phyloP scores from a whole-genome alignment of 2,329 filamentous ascomycete species.

The Fusarium sambucinum region DNA sequence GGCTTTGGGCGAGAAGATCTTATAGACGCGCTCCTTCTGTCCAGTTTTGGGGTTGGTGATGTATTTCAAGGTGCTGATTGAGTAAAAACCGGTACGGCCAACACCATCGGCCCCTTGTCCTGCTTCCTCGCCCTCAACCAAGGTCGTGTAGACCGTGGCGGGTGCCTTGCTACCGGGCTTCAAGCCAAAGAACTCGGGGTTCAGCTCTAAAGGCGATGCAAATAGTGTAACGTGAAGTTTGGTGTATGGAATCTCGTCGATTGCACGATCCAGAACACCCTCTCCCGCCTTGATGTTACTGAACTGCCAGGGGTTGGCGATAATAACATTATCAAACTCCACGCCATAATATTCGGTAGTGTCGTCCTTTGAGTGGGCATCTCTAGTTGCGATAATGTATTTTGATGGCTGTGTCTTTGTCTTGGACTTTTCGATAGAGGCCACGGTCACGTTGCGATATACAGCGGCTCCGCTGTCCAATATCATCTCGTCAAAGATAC shows the following conservation, averaged over 20 bases:
- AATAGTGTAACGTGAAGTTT: conserved; percentile 91
- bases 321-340: conserved; percentile 81
- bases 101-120: conserved; percentile 67
- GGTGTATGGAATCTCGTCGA: conserved; percentile 87
- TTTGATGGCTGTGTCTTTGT: conserved; percentile 58
- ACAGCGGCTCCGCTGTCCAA: conserved; percentile 71
- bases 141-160: conserved; percentile 83
- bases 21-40: conserved; percentile 70
- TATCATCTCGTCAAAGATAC: conserved; percentile 89
- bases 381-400: conserved; percentile 61
- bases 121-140: conserved; percentile 69
- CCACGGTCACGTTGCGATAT: conserved; percentile 75
- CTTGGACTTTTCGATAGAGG: conserved; percentile 65
- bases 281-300: conserved; percentile 74
- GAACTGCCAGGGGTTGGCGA: conserved; percentile 88
- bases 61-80: conserved; percentile 78
- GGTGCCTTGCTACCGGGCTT: conserved; percentile 70
- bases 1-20: conserved; percentile 71
- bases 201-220: conserved; percentile 79
- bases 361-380: conserved; percentile 35
- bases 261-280: conserved; percentile 74
- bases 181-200: conserved; percentile 78
- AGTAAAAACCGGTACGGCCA: conserved; percentile 85
- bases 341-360: conserved; percentile 59
- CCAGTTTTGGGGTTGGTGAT: conserved; percentile 70